Conservation (phyloP, 768 basidiomycete species). For the Serpula lacrymans region DNA sequence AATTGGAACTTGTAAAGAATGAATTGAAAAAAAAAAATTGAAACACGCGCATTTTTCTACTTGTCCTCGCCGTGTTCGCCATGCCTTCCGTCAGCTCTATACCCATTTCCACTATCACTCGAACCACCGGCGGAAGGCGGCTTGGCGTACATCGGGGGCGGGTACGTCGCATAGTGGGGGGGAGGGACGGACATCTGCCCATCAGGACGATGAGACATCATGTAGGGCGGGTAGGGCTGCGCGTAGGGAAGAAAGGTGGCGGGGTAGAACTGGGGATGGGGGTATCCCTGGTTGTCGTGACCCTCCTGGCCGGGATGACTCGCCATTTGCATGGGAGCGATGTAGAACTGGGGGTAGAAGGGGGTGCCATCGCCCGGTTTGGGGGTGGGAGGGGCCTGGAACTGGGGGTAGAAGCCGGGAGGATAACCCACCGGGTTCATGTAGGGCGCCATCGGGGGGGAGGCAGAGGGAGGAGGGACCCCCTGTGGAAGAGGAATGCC, state of each 20-base stretch:
- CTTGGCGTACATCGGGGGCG: conserved; percentile 37
- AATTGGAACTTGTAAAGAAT: conserved; percentile 7
- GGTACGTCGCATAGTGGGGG: conserved; percentile 37
- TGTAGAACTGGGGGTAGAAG: conserved; percentile 51
- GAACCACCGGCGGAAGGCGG: conserved; percentile 32
- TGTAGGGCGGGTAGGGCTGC: conserved; percentile 47
- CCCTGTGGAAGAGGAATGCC: conserved; percentile 41
- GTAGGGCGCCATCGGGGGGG: conserved; percentile 50
- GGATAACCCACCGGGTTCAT: conserved; percentile 51
- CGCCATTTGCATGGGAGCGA: conserved; percentile 42
- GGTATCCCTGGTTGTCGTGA: conserved; percentile 38
- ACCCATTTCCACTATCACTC: conserved; percentile 17
- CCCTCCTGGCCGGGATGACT: conserved; percentile 33
- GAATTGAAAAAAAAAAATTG: conserved; percentile 16
- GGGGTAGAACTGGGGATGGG: conserved; percentile 44
- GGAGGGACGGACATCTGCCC: conserved; percentile 32
- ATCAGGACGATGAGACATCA: conserved; percentile 42
- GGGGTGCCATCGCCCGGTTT: conserved; percentile 51
- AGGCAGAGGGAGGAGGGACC: conserved; percentile 38
- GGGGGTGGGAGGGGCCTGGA: conserved; percentile 42
- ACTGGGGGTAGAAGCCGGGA: conserved; percentile 54
- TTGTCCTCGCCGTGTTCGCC: conserved; percentile 28
- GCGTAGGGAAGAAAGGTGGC: conserved; percentile 46
- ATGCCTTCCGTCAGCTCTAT: conserved; percentile 14
- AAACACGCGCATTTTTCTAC: conserved; percentile 21